phyloP scores from a whole-genome alignment of 106 monocot species.

The Apostasia ramifera region DNA sequence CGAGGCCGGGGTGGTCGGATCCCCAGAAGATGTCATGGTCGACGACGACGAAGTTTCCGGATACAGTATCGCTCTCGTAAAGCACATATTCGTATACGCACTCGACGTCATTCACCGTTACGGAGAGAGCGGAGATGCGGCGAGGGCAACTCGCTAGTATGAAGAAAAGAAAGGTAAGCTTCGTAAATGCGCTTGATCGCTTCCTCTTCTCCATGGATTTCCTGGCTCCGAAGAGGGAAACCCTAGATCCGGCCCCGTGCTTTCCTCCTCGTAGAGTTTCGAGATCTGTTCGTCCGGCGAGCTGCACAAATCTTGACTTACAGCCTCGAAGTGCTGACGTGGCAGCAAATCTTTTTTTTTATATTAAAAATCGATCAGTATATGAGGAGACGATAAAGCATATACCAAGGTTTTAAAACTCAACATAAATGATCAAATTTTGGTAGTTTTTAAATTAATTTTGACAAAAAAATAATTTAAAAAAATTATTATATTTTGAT shows the following conservation, averaged over 20 bases:
- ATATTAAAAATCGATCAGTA: too few species aligned
- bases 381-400: too few species aligned
- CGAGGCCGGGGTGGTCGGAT: conserved; percentile 66
- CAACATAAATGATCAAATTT: too few species aligned
- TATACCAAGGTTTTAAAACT: too few species aligned
- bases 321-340: too few species aligned
- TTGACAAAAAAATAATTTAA: too few species aligned
- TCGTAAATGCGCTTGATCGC: background rate
- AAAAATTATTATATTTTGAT: too few species aligned
- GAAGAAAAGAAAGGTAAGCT: background rate
- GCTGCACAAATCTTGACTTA: too few species aligned
- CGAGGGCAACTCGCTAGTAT: background rate
- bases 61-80: conserved; percentile 69
- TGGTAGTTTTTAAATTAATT: too few species aligned
- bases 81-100: conserved; percentile 83
- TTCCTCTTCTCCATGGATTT: background rate
- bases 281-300: too few species aligned
- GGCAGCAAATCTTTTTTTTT: too few species aligned
- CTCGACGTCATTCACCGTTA: conserved; percentile 61
- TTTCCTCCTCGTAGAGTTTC: too few species aligned
- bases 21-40: conserved; percentile 79
- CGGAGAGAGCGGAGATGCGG: conserved; percentile 31
- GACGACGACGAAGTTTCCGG: conserved; percentile 84
- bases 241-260: background rate
- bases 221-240: background rate